Conservation (phyloP, 257 asterid genomes). For the Rauvolfia tetraphylla region DNA sequence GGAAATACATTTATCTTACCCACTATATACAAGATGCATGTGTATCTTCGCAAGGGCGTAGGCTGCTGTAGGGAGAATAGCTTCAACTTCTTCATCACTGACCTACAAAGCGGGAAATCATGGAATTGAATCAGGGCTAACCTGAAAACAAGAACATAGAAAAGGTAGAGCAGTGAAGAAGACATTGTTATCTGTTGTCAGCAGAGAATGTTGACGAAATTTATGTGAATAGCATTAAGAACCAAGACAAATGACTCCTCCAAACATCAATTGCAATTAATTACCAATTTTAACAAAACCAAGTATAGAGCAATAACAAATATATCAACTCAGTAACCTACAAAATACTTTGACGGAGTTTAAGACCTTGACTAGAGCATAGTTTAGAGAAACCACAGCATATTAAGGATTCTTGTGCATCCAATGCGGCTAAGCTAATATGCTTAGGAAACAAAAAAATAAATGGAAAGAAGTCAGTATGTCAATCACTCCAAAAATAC, state of each 20-base stretch:
- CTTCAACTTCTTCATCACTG: slow-evolving; percentile 90
- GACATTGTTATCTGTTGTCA: not conserved
- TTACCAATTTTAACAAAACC: not conserved
- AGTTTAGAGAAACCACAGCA: not conserved
- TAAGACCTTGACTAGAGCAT: not conserved
- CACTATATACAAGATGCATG: slow-evolving; percentile 92
- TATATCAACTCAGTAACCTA: too few species aligned
- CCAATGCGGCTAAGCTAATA: not conserved
- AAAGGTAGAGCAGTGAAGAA: not conserved
- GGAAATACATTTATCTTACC: slow-evolving; percentile 48
- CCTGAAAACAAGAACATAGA: slow-evolving; percentile 6
- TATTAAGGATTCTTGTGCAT: not conserved
- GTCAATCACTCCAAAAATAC: not conserved
- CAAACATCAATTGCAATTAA: not conserved
- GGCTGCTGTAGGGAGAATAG: slow-evolving; percentile 87
- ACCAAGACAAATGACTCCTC: not conserved
- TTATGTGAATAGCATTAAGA: not conserved
- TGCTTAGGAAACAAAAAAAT: not conserved
- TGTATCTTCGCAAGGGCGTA: slow-evolving; percentile 98
- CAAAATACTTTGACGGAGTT: not conserved
- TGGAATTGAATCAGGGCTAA: slow-evolving; percentile 19
- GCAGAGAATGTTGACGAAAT: not conserved
- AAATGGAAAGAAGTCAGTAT: not conserved
- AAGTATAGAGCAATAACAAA: not conserved
- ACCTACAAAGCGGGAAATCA: slow-evolving; percentile 55